A percentile compares a stretch with the other conserved stretches of the same genome.
Evolutionary conservation across 345 rosid genomes (phyloP).

Genomic region (Gossypium stocksii): DNA sequence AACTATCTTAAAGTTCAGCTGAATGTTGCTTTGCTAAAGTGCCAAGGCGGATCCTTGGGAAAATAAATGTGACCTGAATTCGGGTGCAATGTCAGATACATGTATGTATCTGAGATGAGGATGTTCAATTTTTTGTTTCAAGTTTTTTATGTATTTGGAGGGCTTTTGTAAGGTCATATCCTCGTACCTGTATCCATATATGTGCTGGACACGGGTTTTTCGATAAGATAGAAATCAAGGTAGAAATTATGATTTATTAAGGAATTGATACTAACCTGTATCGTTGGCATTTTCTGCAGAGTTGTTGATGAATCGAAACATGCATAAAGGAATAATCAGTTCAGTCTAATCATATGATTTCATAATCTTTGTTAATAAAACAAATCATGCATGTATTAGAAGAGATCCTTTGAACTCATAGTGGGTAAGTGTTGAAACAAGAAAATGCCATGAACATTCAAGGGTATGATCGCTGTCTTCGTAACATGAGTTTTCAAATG

Average conservation of each 20-base stretch:
- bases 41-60: too few relatives aligned
- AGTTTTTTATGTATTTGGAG: too few relatives aligned
- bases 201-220: too few relatives aligned
- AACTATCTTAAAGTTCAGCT: not conserved
- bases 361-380: conserved; percentile 6
- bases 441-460: not conserved
- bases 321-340: conserved; percentile 23
- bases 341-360: conserved; percentile 18
- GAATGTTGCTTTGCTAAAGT: too few relatives aligned
- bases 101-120: not conserved
- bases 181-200: too few relatives aligned
- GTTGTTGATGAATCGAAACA: conserved; percentile 17
- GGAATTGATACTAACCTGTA: conserved; percentile 50
- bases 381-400: not conserved
- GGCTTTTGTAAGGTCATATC: too few relatives aligned
- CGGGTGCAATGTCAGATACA: not conserved
- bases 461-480: not conserved
- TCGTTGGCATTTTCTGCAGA: conserved; percentile 90
- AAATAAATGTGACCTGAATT: too few relatives aligned
- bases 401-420: not conserved
- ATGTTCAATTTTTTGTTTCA: too few relatives aligned
- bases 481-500: not conserved
- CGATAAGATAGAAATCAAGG: not conserved
- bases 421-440: not conserved
- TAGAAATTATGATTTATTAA: not conserved